phyloP scores from a whole-genome alignment of 345 rosid genomes.

The Eucalyptus sideroxylon region DNA sequence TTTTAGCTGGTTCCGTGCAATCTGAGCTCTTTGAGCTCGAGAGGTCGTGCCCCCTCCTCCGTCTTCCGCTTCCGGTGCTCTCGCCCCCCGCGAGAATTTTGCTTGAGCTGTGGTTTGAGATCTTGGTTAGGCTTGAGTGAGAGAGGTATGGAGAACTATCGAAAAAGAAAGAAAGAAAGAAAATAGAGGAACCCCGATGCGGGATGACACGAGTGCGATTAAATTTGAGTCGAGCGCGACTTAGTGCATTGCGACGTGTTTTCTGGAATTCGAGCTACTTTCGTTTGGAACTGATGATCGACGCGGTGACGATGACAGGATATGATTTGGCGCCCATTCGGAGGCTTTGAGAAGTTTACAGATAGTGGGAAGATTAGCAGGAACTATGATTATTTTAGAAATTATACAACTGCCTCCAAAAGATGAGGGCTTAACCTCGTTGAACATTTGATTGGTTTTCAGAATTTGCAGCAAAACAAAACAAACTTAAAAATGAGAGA shows the following conservation, averaged over 20 bases:
- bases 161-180: neutral
- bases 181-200: neutral
- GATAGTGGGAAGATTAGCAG: no score
- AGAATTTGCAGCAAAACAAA: neutral
- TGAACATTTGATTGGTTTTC: neutral
- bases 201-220: neutral
- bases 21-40: neutral
- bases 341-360: no score
- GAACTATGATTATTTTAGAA: neutral
- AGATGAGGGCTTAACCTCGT: neutral
- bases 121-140: neutral
- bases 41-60: neutral
- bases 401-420: neutral
- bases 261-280: no score
- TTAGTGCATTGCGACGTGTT: no score
- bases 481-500: neutral
- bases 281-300: no score
- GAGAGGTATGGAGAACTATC: accelerated
- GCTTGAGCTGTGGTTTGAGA: neutral
- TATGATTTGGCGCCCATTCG: no score
- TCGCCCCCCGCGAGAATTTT: neutral
- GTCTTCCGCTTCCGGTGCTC: neutral
- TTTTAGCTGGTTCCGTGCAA: neutral
- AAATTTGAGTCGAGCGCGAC: no score
- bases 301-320: no score